Evolutionary conservation across 371 early-diverging fungal species (phyloP), one percentile per base, ranked within the genome.

Genomic region (Mucor mucedo): DNA sequence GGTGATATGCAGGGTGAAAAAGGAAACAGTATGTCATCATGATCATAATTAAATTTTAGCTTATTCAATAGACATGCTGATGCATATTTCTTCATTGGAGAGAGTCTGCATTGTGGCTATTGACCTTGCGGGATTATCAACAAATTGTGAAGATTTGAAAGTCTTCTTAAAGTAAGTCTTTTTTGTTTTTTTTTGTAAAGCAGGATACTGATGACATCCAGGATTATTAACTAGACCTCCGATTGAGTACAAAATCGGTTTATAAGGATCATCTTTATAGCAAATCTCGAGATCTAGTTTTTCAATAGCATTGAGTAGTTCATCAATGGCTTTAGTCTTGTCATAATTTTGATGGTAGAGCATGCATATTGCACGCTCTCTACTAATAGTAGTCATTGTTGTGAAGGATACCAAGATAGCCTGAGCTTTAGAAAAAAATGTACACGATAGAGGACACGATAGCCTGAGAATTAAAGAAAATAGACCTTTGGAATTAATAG

Each of bases 311-410:
- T 65, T 55, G 54, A 58, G 58, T 58, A 64, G 58, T 53, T 64
- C 48, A 21, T 21, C 21, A 47, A 14, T 65, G 47, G 55, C 58
- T 58, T 65, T 65, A 65, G 53, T 65, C 48, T 59, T 65, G 48
- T 54, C 41, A 58, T 59, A 65, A 54, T 65, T 59, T 59, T 54
- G 39, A 59, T 59, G 65, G 55, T 65, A 58, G 39, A 65, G 39
- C 55, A 65, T 54, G 55, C 48, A 59, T 65, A 65, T n/a, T 59
- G 59, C 49, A 54, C 59, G 59, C 54, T 58, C 58, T 58, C 58
- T 65, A 48, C 59, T 59, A n/a, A 58, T 65, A 59, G 65, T 65
- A 53, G 55, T 54, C 59, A 65, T 59, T 58, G 54, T 59, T 58
- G 55, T 4, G 13, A 65, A 59, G 29, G 44, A 44, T 52, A 52